Evolutionary conservation across 345 rosid genomes (phyloP).

Genomic region (Hevea brasiliensis): DNA sequence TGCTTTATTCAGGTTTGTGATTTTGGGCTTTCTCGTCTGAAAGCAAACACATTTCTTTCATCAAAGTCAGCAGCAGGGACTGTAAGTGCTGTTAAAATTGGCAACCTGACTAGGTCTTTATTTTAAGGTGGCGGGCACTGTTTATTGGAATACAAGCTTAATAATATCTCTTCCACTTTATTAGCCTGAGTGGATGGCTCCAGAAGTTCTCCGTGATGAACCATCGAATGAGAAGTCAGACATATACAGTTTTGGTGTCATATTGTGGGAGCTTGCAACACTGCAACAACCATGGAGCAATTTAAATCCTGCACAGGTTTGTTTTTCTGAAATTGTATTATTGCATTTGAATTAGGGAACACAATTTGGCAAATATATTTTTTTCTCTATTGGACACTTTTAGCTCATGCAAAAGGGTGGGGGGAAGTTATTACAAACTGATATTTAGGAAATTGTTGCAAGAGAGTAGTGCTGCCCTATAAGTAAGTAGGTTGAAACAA

Average conservation of each 20-base stretch:
- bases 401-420: background rate
- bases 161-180: conserved; percentile 18
- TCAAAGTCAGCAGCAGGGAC: conserved; percentile 99
- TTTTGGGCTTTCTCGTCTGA: conserved; percentile 97
- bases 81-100: conserved; percentile 55
- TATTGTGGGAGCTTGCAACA: conserved; percentile 97
- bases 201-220: conserved; percentile 96
- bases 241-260: conserved; percentile 92
- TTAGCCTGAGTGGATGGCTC: conserved; percentile 99
- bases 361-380: no score
- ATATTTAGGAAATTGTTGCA: background rate
- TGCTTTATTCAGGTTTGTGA: conserved; percentile 74
- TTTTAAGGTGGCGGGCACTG: conserved; percentile 7
- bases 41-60: conserved; percentile 92
- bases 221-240: conserved; percentile 97
- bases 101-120: conserved; percentile 9
- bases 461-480: background rate
- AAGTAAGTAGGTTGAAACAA: background rate
- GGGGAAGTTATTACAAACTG: background rate
- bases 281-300: conserved; percentile 96
- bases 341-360: background rate
- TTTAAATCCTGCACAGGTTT: conserved; percentile 96
- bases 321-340: conserved; percentile 19
- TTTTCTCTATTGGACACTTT: conserved; percentile 1
- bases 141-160: conserved; percentile 10